Evolutionary conservation across 2,329 filamentous ascomycete species (phyloP).

Genomic region (Trichoderma citrinoviride): DNA sequence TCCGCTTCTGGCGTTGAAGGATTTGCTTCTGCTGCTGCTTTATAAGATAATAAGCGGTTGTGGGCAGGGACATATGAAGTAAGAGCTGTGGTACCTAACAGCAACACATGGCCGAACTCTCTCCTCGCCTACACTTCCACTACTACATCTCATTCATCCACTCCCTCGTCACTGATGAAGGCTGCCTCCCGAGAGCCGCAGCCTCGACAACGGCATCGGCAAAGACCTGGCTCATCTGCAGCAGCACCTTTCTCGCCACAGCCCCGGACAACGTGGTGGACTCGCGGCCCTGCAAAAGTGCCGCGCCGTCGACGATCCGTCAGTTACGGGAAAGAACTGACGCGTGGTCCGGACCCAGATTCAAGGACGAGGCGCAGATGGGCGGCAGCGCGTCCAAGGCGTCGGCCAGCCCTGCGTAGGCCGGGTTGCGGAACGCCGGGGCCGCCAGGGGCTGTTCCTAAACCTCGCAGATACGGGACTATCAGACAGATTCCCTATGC

Average conservation of each 20-base stretch:
- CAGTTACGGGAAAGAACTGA: slow-evolving; percentile 19
- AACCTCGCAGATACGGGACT: slow-evolving; percentile 31
- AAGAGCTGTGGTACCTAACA: too few relatives aligned
- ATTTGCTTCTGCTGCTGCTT: too few relatives aligned
- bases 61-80: too few relatives aligned
- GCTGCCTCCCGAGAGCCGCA: not conserved
- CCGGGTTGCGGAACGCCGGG: slow-evolving; percentile 19
- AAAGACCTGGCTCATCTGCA: slow-evolving; percentile 23
- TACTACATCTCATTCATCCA: too few relatives aligned
- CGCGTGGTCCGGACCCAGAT: slow-evolving; percentile 19
- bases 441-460: slow-evolving; percentile 28
- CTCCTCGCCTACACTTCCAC: too few relatives aligned
- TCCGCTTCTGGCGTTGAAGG: not conserved
- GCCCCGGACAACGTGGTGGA: slow-evolving; percentile 21
- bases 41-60: too few relatives aligned
- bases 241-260: slow-evolving; percentile 22
- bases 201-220: slow-evolving; percentile 21
- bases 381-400: slow-evolving; percentile 20
- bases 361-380: slow-evolving; percentile 21
- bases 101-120: too few relatives aligned
- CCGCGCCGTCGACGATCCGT: slow-evolving; percentile 19
- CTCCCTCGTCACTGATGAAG: not conserved
- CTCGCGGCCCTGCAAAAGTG: slow-evolving; percentile 21
- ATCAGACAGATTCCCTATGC: slow-evolving; percentile 29
- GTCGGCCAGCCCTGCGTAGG: slow-evolving; percentile 4